These are phyloP conservation scores for Botrytis squamosa DNA, from an alignment of 2,329 filamentous ascomycete species.

Conservation along the genomic window DNA sequence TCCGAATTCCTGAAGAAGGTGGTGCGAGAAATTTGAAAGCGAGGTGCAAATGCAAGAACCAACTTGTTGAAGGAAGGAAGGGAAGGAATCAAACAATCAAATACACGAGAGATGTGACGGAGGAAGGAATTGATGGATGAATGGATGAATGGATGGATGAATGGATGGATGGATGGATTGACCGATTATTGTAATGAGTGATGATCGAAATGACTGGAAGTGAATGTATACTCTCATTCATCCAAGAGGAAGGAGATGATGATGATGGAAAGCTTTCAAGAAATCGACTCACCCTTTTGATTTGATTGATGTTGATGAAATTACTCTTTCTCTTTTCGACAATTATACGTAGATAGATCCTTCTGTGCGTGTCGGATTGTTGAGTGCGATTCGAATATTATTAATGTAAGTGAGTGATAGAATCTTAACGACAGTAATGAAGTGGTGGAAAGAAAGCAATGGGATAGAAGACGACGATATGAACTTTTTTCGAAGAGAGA, in stretches of 20 bases:
- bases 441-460: conserved; percentile 5
- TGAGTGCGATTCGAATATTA: conserved; percentile 8
- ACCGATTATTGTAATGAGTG: not conserved
- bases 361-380: not conserved
- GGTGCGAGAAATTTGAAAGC: not conserved
- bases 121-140: not conserved
- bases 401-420: not conserved
- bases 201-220: not conserved
- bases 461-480: not conserved
- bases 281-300: conserved; percentile 14
- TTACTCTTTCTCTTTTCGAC: conserved; percentile 1
- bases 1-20: conserved; percentile 1
- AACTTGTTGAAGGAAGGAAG: not conserved
- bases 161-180: not conserved
- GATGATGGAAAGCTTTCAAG: not conserved
- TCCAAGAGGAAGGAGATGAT: not conserved
- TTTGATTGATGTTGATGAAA: not conserved
- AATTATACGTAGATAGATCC: too few relatives aligned
- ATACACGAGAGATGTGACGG: not conserved
- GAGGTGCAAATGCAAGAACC: not conserved
- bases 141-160: not conserved
- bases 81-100: conserved; percentile 3
- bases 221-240: not conserved
- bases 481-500: conserved; percentile 7
- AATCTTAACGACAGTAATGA: conserved; percentile 23